Conservation (phyloP, 2,329 filamentous ascomycete genomes). For the Cladosporium velox region DNA sequence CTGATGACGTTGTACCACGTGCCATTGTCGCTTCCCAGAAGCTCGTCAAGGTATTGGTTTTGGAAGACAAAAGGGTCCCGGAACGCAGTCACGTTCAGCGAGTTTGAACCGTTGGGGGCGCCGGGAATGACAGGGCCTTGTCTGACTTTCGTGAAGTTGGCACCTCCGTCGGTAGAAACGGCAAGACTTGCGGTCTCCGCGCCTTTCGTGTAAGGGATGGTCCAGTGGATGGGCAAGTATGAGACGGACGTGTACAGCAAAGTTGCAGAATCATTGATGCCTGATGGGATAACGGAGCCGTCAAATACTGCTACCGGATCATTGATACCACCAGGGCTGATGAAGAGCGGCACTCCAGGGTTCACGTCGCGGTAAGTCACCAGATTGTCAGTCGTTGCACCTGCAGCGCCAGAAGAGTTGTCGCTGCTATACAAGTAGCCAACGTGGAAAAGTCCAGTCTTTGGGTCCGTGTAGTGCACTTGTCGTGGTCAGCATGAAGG, state of each 20-base stretch:
- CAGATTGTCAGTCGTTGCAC: slow-evolving; percentile 46
- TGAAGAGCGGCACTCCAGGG: slow-evolving; percentile 31
- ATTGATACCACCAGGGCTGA: slow-evolving; percentile 43
- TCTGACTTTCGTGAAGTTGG: slow-evolving; percentile 44
- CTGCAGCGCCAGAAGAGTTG: slow-evolving; percentile 25
- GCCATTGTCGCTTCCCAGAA: slow-evolving; percentile 38
- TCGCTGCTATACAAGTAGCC: slow-evolving; percentile 43
- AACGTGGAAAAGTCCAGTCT: slow-evolving; percentile 48
- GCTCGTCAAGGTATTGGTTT: slow-evolving; percentile 40
- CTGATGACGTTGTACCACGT: slow-evolving; percentile 44
- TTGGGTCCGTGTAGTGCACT: slow-evolving; percentile 50
- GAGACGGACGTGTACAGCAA: slow-evolving; percentile 50
- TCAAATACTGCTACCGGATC: slow-evolving; percentile 51
- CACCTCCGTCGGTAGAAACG: slow-evolving; percentile 31
- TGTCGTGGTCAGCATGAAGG: slow-evolving; percentile 21
- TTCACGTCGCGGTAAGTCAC: slow-evolving; percentile 45
- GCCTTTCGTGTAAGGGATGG: slow-evolving; percentile 48
- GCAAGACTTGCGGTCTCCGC: slow-evolving; percentile 51
- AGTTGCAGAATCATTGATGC: slow-evolving; percentile 48
- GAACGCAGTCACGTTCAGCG: slow-evolving; percentile 45
- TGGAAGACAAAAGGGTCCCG: slow-evolving; percentile 49
- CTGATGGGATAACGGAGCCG: slow-evolving; percentile 47
- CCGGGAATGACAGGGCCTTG: slow-evolving; percentile 43
- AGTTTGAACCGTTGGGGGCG: slow-evolving; percentile 40
- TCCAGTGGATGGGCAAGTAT: slow-evolving; percentile 51